Conservation (phyloP, 2,329 filamentous ascomycete genomes). For the Penicillium sp. region DNA sequence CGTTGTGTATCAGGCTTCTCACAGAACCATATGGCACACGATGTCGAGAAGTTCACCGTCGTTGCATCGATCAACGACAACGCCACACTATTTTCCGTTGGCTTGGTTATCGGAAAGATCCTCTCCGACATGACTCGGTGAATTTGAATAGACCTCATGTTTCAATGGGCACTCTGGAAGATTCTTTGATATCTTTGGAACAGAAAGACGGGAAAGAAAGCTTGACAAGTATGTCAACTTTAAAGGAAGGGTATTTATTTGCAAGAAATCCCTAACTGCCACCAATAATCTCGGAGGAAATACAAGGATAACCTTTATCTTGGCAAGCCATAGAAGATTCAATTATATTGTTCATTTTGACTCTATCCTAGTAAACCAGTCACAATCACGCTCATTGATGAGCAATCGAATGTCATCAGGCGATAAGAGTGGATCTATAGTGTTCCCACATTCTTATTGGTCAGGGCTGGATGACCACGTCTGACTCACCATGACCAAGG, state of each 20-base stretch:
- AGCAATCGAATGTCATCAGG: neutral
- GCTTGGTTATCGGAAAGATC: constrained; percentile 15
- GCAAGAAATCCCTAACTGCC: neutral
- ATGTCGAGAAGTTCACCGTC: constrained; percentile 42
- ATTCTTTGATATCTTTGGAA: neutral
- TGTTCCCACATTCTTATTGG: neutral
- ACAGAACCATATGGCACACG: constrained; percentile 49
- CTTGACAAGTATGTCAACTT: neutral
- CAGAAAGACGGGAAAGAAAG: neutral
- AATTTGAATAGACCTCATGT: neutral
- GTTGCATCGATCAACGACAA: constrained; percentile 42
- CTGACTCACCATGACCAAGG: neutral
- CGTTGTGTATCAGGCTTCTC: constrained; percentile 26
- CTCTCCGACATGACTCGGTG: constrained; percentile 14
- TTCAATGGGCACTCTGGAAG: neutral
- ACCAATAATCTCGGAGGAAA: neutral
- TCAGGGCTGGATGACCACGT: neutral
- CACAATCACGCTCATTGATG: neutral
- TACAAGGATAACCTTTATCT: neutral
- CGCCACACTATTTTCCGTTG: constrained; percentile 9
- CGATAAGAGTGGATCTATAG: neutral
- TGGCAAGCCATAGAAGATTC: neutral
- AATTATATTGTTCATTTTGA: neutral
- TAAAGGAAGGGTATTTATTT: neutral
- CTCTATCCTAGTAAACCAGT: neutral